Base-by-base conservation (phyloP, 306 rosid species). In the Fragaria vesca region DNA sequence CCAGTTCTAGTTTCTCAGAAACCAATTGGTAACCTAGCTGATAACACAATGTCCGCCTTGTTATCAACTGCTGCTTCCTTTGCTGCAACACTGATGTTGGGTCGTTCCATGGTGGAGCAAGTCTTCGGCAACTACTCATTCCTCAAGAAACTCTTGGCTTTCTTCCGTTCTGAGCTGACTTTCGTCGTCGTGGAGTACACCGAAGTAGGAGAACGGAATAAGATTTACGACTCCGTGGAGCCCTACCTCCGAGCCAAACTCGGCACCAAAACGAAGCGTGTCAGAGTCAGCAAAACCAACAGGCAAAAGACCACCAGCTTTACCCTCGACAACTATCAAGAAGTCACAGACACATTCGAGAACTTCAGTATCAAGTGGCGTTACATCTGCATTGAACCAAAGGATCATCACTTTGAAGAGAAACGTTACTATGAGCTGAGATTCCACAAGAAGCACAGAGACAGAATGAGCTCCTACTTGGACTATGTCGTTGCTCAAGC, bases 201-300 rank as follows among this genome's bases (percentile, higher is more conserved):
- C 10, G 82, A 79, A 62, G 73, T 81, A 1, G 76, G 12, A 79
- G 38, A 79, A 74, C 15, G 65, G 3, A 83, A 86, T 79, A 79
- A 86, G 17, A 71, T 86, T 79, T 83, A 48, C 24, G 85, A 83
- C 10, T 81, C 80, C 28, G 87, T 85, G 34, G 82, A 72, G 36
- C 21, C 63, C 66, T 83, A 83, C 51, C 85, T 86, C 65, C 32
- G 51, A n/a, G 69, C 83, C 51, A 78, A 80, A 66, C 54, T 83
- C 47, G 40, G 55, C 69, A 61, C 85, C 71, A 24, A 21, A 3
- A 24, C 2, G 32, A 60, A 75, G 79, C 12, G 50, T 48, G 6
- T 83, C 61, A 79, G 75, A 8, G 71, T 80, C 77, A 36, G 75
- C 69, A 83, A 83, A n/a, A 48, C 65, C 68, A 77, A 42, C 2